These are phyloP conservation scores for Porphyridium purpureum DNA, from an alignment of 23 red algal genomes.

Conservation along the genomic window DNA sequence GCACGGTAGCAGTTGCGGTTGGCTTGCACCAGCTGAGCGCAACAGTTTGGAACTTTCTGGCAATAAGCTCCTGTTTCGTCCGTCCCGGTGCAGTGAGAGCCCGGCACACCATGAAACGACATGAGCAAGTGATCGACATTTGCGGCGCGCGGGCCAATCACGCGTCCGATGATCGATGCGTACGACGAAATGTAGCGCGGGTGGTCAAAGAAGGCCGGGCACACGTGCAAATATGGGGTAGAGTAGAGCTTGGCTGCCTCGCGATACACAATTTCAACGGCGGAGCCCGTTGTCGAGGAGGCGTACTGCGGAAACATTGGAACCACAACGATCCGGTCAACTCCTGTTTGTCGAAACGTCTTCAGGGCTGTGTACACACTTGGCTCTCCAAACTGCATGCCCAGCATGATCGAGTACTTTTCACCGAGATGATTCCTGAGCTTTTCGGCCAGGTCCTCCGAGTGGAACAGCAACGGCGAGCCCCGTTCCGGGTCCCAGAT, in stretches of 20 bases:
- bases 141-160: conserved; percentile 53
- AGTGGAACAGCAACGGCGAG: conserved; percentile 72
- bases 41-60: conserved; percentile 53
- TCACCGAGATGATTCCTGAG: conserved; percentile 48
- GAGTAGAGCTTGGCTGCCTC: conserved; percentile 69
- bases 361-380: conserved; percentile 59
- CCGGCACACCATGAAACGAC: conserved; percentile 92
- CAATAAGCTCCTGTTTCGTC: conserved; percentile 85
- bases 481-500: conserved; percentile 92
- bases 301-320: conserved; percentile 97
- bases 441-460: conserved; percentile 62
- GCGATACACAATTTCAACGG: conserved; percentile 83
- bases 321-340: conserved; percentile 77
- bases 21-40: conserved; percentile 51
- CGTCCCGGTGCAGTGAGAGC: conserved; percentile 70
- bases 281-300: conserved; percentile 67
- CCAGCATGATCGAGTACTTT: conserved; percentile 56
- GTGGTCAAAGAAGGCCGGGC: conserved; percentile 98
- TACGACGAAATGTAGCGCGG: conserved; percentile 72
- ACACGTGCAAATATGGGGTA: conserved; percentile 89
- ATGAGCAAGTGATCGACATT: conserved; percentile 92
- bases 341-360: conserved; percentile 39
- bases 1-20: conserved; percentile 99
- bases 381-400: conserved; percentile 98
- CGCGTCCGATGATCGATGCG: conserved; percentile 31